These are phyloP conservation scores for Mercurialis annua DNA, from an alignment of 345 rosid species.

Conservation along the genomic window DNA sequence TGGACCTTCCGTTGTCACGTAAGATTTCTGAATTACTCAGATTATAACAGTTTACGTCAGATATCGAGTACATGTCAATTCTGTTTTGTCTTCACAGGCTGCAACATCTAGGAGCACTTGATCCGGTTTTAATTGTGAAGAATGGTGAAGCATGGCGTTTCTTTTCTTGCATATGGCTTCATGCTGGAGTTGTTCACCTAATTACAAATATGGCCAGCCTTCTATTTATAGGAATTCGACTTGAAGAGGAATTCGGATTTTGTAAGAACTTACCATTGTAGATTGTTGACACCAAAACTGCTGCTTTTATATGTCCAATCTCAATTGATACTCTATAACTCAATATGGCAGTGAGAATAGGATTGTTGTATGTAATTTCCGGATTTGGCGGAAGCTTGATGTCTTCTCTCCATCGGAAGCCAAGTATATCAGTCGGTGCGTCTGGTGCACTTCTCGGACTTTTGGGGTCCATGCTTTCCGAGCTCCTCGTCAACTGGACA, in stretches of 20 bases:
- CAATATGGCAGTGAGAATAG: conserved; percentile 21
- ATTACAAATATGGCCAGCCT: conserved; percentile 24
- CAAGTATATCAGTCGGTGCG: conserved; percentile 23
- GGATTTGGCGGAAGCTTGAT: conserved; percentile 30
- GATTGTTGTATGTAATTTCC: conserved; percentile 18
- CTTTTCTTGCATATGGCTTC: conserved; percentile 25
- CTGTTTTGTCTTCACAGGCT: conserved; percentile 7
- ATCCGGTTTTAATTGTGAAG: conserved; percentile 11
- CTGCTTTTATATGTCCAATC: not conserved
- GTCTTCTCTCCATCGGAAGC: conserved; percentile 15
- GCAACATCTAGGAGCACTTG: conserved; percentile 26
- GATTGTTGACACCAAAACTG: not conserved
- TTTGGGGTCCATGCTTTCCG: conserved; percentile 29
- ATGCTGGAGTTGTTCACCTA: conserved; percentile 26
- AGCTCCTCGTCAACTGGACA: conserved; percentile 30
- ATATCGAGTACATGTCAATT: not conserved
- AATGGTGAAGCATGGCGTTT: conserved; percentile 19
- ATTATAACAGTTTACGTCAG: too few species aligned
- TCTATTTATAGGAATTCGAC: conserved; percentile 24
- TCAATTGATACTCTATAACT: not conserved
- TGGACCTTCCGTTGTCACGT: conserved; percentile 72
- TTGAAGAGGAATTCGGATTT: conserved; percentile 29
- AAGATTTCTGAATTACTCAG: not conserved
- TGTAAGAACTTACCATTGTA: conserved; percentile 13
- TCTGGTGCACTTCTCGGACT: conserved; percentile 31